Evolutionary conservation across 306 rosid species (phyloP).

Genomic region (Abrus precatorius): DNA sequence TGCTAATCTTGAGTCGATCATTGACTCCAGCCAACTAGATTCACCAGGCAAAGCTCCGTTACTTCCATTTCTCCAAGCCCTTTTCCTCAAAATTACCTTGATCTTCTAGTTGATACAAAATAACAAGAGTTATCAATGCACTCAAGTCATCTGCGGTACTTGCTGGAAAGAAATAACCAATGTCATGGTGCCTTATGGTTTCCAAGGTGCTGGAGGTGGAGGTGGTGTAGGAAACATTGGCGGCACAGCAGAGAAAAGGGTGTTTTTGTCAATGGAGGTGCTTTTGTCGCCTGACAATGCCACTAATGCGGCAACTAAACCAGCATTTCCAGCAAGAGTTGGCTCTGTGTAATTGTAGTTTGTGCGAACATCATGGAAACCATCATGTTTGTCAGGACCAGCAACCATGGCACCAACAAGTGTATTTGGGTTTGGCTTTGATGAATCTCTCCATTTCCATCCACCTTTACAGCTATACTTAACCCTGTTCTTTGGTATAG

Average conservation of each 20-base stretch:
- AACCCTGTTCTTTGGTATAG: conserved; percentile 90
- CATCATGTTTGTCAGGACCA: conserved; percentile 94
- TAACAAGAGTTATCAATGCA: conserved; percentile 49
- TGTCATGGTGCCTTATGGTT: conserved; percentile 60
- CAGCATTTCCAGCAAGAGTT: conserved; percentile 96
- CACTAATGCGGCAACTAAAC: conserved; percentile 89
- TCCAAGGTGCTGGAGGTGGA: conserved; percentile 99
- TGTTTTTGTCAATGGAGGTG: conserved; percentile 80
- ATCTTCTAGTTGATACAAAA: conserved; percentile 52
- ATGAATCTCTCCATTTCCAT: conserved; percentile 93
- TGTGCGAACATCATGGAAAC: conserved; percentile 86
- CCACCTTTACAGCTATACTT: conserved; percentile 95
- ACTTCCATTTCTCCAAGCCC: conserved; percentile 47
- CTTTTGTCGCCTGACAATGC: conserved; percentile 87
- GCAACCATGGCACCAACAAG: conserved; percentile 97
- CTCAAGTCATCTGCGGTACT: conserved; percentile 62
- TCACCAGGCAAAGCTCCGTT: conserved; percentile 34
- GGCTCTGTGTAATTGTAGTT: conserved; percentile 98
- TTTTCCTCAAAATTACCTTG: conserved; percentile 54
- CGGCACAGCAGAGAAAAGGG: conserved; percentile 92
- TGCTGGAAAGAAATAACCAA: conserved; percentile 27
- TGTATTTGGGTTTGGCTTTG: conserved; percentile 85
- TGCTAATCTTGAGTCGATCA: conserved; percentile 46
- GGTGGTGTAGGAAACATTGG: conserved; percentile 99
- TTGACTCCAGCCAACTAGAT: conserved; percentile 49